These are phyloP conservation scores for Stephanodiscus triporus DNA, from an alignment of 108 stramenopile species.

Conservation along the genomic window DNA sequence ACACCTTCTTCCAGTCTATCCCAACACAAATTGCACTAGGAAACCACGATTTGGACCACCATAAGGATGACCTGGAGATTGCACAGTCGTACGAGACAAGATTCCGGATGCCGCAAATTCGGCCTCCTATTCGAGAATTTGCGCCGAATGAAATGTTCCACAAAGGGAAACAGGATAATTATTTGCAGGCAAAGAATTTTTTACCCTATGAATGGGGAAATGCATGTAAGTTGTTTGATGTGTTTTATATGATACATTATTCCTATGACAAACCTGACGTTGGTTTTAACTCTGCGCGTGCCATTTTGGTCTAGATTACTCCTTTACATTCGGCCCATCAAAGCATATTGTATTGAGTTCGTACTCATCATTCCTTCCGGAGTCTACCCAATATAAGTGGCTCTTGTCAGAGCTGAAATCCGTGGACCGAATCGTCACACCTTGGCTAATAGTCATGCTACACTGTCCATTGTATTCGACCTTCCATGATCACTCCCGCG, in stretches of 20 bases:
- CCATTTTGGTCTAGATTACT: constrained; percentile 45
- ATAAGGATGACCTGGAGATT: constrained; percentile 55
- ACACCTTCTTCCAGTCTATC: constrained; percentile 52
- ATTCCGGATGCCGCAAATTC: constrained; percentile 80
- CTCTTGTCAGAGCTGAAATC: constrained; percentile 62
- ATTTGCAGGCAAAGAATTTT: constrained; percentile 63
- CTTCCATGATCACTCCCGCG: constrained; percentile 65
- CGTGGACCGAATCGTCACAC: constrained; percentile 74
- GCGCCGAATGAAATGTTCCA: constrained; percentile 54
- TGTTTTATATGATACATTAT: background rate
- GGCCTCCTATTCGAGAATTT: constrained; percentile 55
- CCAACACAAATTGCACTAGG: constrained; percentile 74
- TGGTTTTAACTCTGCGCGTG: background rate
- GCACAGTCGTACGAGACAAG: constrained; percentile 75
- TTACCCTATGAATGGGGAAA: constrained; percentile 84
- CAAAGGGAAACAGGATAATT: constrained; percentile 31
- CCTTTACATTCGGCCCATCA: constrained; percentile 70
- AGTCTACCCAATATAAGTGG: constrained; percentile 76
- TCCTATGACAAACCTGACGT: background rate
- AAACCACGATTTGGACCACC: constrained; percentile 89
- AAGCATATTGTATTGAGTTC: constrained; percentile 77
- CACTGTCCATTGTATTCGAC: constrained; percentile 89
- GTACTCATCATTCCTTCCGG: constrained; percentile 71
- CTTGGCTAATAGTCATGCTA: constrained; percentile 82
- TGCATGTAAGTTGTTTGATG: constrained; percentile 40